These are phyloP conservation scores for Ophiostoma fasciatum DNA, from an alignment of 2,329 filamentous ascomycete species.

Conservation along the genomic window DNA sequence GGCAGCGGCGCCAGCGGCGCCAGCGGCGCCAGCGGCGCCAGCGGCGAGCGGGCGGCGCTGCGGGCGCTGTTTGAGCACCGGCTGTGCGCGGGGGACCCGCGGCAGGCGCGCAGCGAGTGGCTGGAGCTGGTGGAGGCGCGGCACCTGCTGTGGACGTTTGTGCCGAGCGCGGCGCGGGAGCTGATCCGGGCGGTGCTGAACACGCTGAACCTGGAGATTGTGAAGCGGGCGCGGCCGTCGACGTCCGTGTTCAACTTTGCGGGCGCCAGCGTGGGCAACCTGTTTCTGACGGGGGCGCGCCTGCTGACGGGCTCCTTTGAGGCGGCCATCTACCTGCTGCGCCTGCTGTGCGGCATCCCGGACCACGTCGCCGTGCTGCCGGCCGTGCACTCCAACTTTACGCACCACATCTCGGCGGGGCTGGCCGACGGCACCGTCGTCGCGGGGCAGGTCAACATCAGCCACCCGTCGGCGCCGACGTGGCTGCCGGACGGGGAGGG, in stretches of 20 bases:
- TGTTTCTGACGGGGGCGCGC: conserved; percentile 71
- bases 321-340: conserved; percentile 78
- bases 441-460: conserved; percentile 85
- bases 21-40: conserved; percentile 18
- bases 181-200: conserved; percentile 66
- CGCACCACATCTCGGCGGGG: conserved; percentile 81
- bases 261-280: conserved; percentile 60
- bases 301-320: conserved; percentile 90
- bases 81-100: conserved; percentile 42
- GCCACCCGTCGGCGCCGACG: conserved; percentile 60
- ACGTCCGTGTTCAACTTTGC: conserved; percentile 65
- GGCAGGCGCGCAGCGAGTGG: conserved; percentile 62
- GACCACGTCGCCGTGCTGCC: conserved; percentile 66
- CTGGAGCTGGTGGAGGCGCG: conserved; percentile 75
- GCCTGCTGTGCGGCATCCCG: conserved; percentile 74
- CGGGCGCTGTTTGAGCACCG: conserved; percentile 80
- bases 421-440: conserved; percentile 64
- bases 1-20: background rate
- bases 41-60: conserved; percentile 57
- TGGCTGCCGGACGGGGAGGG: conserved; percentile 24
- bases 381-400: conserved; percentile 88
- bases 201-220: conserved; percentile 60
- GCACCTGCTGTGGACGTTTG: conserved; percentile 57
- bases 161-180: conserved; percentile 59
- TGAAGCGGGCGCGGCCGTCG: conserved; percentile 54